Evolutionary conservation across 345 rosid genomes (phyloP).

Genomic region (Aegle marmelos): DNA sequence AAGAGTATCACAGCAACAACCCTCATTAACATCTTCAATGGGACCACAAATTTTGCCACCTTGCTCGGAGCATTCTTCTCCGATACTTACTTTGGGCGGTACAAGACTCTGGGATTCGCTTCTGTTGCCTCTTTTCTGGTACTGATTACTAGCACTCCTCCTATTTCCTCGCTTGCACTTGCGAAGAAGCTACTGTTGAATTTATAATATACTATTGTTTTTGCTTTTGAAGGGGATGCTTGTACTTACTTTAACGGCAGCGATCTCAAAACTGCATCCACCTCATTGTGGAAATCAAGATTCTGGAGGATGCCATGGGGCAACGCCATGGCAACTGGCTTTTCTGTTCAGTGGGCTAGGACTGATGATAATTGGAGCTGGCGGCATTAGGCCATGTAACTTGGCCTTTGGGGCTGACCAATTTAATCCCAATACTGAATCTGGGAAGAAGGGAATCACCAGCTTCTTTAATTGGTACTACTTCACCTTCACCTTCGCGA

Average conservation of each 20-base stretch:
- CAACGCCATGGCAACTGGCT: slow-evolving; percentile 34
- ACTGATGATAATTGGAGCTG: slow-evolving; percentile 41
- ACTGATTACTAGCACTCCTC: neutral
- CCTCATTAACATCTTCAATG: slow-evolving; percentile 50
- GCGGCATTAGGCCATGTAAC: slow-evolving; percentile 54
- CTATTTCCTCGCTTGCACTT: neutral
- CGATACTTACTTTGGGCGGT: slow-evolving; percentile 76
- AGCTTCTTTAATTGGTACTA: slow-evolving; percentile 67
- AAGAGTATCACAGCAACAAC: slow-evolving; percentile 61
- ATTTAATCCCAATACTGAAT: slow-evolving; percentile 41
- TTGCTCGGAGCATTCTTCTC: slow-evolving; percentile 60
- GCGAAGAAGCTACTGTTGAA: neutral
- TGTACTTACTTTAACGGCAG: slow-evolving; percentile 38
- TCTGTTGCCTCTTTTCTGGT: slow-evolving; percentile 61
- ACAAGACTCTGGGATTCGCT: slow-evolving; percentile 57
- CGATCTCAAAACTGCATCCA: slow-evolving; percentile 36
- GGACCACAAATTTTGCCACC: slow-evolving; percentile 64
- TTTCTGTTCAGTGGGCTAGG: slow-evolving; percentile 32
- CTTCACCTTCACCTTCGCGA: slow-evolving; percentile 43
- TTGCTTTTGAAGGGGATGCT: slow-evolving; percentile 39
- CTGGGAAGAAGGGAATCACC: slow-evolving; percentile 39
- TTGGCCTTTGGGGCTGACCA: slow-evolving; percentile 60
- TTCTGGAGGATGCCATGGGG: slow-evolving; percentile 15
- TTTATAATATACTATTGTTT: neutral
- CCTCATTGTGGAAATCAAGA: slow-evolving; percentile 23